A percentile compares a stretch with the other conserved stretches of the same genome.
Conservation (phyloP, 1,139 yeast genomes). For the Pneumocystis murina region DNA sequence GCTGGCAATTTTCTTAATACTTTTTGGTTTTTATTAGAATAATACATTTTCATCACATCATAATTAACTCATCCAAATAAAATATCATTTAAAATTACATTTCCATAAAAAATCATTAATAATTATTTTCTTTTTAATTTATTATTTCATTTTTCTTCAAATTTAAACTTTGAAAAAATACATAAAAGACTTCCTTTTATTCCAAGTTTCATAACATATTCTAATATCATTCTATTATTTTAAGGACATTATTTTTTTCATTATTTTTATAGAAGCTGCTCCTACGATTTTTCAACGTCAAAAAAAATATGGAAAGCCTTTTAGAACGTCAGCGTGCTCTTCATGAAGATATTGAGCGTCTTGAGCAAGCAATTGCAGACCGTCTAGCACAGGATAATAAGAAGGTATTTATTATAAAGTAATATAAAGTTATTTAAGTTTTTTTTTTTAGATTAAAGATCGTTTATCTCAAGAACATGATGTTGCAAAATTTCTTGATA, state of each 20-base stretch:
- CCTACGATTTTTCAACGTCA: background rate
- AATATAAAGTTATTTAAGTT: conserved; percentile 20
- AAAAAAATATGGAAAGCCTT: conserved; percentile 9
- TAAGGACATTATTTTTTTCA: no score
- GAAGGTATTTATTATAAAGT: conserved; percentile 32
- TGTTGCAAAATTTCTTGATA: conserved; percentile 36
- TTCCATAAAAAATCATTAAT: background rate
- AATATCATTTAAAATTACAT: no score
- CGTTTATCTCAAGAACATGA: conserved; percentile 56
- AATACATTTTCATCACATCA: background rate
- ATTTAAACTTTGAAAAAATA: no score
- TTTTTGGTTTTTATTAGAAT: background rate
- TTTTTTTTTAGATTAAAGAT: conserved; percentile 24
- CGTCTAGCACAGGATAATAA: conserved; percentile 25
- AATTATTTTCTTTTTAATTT: no score
- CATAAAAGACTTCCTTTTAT: background rate
- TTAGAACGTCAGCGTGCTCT: conserved; percentile 17
- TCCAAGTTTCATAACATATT: no score
- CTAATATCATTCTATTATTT: no score
- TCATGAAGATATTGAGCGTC: conserved; percentile 28
- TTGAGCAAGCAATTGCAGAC: conserved; percentile 39
- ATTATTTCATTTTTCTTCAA: no score
- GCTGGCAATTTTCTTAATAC: conserved; percentile 13
- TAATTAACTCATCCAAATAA: no score
- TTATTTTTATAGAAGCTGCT: no score